Conservation (phyloP, 2,329 filamentous ascomycete genomes). For the Apiospora koreana region DNA sequence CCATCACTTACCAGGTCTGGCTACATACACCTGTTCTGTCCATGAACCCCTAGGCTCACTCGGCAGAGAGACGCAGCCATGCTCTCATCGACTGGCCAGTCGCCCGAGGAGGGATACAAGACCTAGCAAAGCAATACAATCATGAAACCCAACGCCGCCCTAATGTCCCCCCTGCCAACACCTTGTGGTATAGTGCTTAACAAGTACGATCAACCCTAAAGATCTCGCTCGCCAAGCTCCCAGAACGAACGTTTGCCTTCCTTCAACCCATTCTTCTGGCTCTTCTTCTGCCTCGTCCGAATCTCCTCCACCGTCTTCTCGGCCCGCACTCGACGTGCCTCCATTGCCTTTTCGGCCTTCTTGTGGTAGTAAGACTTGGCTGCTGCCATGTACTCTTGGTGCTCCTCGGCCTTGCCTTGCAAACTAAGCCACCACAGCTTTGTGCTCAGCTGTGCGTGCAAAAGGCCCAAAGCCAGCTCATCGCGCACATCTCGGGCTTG, state of each 20-base stretch:
- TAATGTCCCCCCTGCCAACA: constrained; percentile 1
- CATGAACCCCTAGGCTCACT: not conserved
- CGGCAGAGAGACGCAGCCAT: not conserved
- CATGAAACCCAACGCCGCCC: constrained; percentile 8
- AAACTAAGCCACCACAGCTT: constrained; percentile 59
- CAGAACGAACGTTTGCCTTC: constrained; percentile 4
- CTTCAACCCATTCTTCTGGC: not conserved
- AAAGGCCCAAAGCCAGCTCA: constrained; percentile 45
- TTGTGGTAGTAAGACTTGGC: constrained; percentile 44
- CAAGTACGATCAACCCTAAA: constrained; percentile 5
- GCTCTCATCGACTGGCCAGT: not conserved
- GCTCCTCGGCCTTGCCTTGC: constrained; percentile 49
- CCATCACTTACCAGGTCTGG: not conserved
- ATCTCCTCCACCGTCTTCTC: constrained; percentile 30
- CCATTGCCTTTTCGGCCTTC: constrained; percentile 35
- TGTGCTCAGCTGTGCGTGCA: constrained; percentile 57
- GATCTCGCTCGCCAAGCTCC: not conserved
- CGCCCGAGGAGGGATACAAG: not conserved
- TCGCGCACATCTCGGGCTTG: constrained; percentile 37
- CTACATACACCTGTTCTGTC: not conserved
- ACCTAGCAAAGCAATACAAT: constrained; percentile 10
- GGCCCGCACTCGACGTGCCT: constrained; percentile 29
- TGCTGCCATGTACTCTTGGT: constrained; percentile 47
- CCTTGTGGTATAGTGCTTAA: constrained; percentile 1
- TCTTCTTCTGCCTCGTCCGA: constrained; percentile 20